Evolutionary conservation across 352 stramenopile genomes (phyloP).

Genomic region (Globisporangium carolinianum): DNA sequence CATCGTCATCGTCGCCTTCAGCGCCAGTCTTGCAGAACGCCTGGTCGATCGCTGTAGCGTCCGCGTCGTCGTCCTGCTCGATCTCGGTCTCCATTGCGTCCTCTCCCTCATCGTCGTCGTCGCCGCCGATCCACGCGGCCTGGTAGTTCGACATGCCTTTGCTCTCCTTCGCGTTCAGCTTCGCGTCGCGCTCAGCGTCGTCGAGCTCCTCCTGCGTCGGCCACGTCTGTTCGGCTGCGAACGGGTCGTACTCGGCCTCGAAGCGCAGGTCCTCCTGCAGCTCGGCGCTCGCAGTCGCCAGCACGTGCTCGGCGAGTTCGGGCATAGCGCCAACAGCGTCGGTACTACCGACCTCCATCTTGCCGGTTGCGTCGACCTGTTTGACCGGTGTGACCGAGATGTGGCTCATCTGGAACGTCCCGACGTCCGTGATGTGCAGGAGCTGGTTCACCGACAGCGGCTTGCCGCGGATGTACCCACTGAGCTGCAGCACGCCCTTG

Average conservation of each 20-base stretch:
- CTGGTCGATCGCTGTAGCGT: conserved; percentile 57
- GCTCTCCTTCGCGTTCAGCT: conserved; percentile 35
- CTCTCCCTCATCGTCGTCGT: conserved; percentile 48
- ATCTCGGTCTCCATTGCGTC: conserved; percentile 43
- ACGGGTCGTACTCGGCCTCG: conserved; percentile 89
- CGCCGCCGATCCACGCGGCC: conserved; percentile 89
- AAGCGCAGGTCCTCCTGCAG: conserved; percentile 80
- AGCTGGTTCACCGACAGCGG: conserved; percentile 94
- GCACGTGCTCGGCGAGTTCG: conserved; percentile 21
- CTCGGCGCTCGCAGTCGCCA: conserved; percentile 56
- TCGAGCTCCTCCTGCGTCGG: conserved; percentile 94
- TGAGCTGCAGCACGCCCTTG: conserved; percentile 78
- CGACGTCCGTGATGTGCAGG: conserved; percentile 95
- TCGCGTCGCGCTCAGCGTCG: conserved; percentile 61
- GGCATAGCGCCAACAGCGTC: conserved; percentile 12
- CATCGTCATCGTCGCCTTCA: conserved; percentile 46
- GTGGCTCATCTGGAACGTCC: conserved; percentile 88
- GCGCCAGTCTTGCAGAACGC: conserved; percentile 74
- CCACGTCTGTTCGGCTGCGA: conserved; percentile 98
- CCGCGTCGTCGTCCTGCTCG: conserved; percentile 34
- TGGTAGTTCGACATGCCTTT: conserved; percentile 92
- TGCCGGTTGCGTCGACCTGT: conserved; percentile 31
- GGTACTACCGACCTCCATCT: conserved; percentile 23
- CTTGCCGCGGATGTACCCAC: conserved; percentile 93
- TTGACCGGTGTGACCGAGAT: conserved; percentile 50